Evolutionary conservation across 768 basidiomycete species (phyloP).

Genomic region (Suillus subalutaceus): DNA sequence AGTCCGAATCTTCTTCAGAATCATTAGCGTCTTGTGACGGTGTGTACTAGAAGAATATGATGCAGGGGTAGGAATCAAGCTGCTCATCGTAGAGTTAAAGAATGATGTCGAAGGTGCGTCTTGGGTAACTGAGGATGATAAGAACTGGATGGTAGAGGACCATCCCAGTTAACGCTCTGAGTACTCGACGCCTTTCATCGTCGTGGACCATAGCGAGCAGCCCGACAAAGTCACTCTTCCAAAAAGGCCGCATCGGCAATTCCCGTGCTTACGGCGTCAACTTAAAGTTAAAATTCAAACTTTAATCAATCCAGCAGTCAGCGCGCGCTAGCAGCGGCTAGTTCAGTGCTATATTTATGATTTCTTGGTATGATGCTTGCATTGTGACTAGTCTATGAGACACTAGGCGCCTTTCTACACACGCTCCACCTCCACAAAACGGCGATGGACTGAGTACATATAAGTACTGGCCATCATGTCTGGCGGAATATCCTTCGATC

Average conservation of each 20-base stretch:
- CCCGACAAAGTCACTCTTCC: slow-evolving; percentile 4
- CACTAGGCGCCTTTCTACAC: neutral
- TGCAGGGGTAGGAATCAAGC: neutral
- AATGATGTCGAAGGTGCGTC: neutral
- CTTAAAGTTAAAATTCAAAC: neutral
- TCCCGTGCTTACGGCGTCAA: neutral
- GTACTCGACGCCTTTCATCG: neutral
- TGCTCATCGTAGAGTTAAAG: neutral
- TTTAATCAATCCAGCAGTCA: neutral
- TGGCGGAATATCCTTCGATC: neutral
- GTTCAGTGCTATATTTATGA: neutral
- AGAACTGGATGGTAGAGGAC: neutral
- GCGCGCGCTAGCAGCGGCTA: no score
- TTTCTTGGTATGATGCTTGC: neutral
- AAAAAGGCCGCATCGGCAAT: slow-evolving; percentile 1
- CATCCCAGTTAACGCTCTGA: neutral
- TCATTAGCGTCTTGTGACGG: neutral
- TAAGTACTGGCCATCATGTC: neutral
- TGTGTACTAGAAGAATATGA: slow-evolving; percentile 7
- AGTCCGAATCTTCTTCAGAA: neutral
- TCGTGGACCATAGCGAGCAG: neutral
- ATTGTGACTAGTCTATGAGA: neutral
- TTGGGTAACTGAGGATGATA: neutral
- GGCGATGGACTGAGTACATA: neutral
- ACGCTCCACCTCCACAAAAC: neutral